Base-by-base conservation (phyloP, 2,329 filamentous ascomycete species). In the Xylariaceae sp. region DNA sequence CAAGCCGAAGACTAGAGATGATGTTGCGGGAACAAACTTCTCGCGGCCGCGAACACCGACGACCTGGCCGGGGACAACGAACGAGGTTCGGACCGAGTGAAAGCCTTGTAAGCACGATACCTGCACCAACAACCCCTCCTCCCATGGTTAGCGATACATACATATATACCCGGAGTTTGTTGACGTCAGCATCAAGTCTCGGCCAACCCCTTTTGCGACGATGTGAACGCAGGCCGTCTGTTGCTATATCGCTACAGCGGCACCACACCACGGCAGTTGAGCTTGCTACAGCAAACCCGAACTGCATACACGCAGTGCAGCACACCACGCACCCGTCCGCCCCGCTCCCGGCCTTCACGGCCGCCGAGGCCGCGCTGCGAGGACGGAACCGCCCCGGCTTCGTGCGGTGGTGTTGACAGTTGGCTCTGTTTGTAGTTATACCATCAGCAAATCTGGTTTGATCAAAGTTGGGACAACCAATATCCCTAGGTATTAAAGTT, bases 281-380 rank as follows among this genome's bases (percentile, higher is more conserved):
- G 72, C 23, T 66, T 79, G 9, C 69, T 74, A 0, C 61, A 68
- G 12, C 59, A 67, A n/a, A 75, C 78, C 54, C 73, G 75, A 20
- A 65, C 67, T 75, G 77, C 18, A 70, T 77, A 20, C 71, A 73
- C 18, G 76, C 76, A 0, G 65, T 74, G 0, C 68, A 74, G 47
- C 70, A 74, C 32, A 79, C 77, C 0, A 79, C 77, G 1, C 77
- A 79, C 61, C 77, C 77, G 1, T 77, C 76, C 0, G 74, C 75
- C 1, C 71, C 79, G 3, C 67, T 76, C 0, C 70, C 73, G 0
- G 74, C 74, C 7, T 74, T 75, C 43, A 61, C 73, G 12, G 66
- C 71, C 5, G 69, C 73, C 52, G 76, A 79, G 52, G 62, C 70
- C 12, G 60, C 65, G 3, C 67, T 79, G 14, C 68, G 74, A 48